A percentile compares a stretch with the other conserved stretches of the same genome.
These are phyloP conservation scores for Lodderomyces metapsilosis DNA, from an alignment of 1,139 yeast species.

Conservation along the genomic window DNA sequence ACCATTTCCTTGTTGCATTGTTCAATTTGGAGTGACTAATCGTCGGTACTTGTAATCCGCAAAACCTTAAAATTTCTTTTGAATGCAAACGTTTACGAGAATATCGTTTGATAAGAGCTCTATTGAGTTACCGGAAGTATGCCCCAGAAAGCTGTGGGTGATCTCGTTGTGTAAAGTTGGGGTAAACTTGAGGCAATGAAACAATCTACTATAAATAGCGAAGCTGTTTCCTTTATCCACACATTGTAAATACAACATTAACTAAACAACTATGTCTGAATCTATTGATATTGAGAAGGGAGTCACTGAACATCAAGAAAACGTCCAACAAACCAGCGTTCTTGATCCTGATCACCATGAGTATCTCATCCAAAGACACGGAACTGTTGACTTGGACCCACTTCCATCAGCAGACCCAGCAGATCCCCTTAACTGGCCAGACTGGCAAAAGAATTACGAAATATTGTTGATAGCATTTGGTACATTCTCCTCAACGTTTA, in stretches of 20 bases:
- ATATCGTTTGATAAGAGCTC: too few species aligned
- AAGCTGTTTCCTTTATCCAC: too few species aligned
- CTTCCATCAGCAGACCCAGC: slow-evolving; percentile 17
- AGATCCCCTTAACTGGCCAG: slow-evolving; percentile 20
- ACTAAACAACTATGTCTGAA: background rate
- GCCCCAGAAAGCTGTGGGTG: too few species aligned
- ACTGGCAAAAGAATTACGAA: slow-evolving; percentile 14
- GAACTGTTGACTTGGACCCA: slow-evolving; percentile 17
- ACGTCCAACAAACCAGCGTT: background rate
- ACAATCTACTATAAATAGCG: too few species aligned
- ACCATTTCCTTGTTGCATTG: too few species aligned
- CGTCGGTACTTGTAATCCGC: too few species aligned
- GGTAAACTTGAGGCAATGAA: too few species aligned
- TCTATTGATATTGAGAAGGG: slow-evolving; percentile 4
- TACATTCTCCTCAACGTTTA: slow-evolving; percentile 16
- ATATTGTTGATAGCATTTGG: slow-evolving; percentile 17
- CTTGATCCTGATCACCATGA: slow-evolving; percentile 13
- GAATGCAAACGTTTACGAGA: too few species aligned
- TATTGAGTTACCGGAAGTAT: too few species aligned
- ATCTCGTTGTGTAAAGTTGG: too few species aligned
- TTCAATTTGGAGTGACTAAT: too few species aligned
- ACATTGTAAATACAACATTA: background rate
- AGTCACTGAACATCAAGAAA: background rate
- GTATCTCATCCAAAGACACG: slow-evolving; percentile 17
- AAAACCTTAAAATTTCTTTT: too few species aligned